Base-by-base conservation (phyloP, 2,329 filamentous ascomycete species). In the Fusarium sp. region DNA sequence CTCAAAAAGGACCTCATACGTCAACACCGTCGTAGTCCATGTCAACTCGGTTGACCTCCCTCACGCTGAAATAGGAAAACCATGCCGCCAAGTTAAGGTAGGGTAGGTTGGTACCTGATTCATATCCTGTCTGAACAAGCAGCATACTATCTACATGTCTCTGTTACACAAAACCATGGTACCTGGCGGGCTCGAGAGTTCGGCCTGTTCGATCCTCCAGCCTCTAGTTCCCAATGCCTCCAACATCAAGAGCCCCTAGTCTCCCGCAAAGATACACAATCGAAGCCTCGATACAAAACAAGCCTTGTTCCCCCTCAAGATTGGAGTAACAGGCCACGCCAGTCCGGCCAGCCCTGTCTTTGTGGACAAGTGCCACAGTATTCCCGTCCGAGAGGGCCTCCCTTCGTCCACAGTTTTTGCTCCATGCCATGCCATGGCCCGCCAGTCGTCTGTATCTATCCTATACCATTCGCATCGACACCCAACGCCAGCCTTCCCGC, bases 191-290 rank as follows among this genome's bases (percentile, higher is more conserved):
- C 57, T 70, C 46, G 42, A 65, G 58, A 66, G 54, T 58, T 68
- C 50, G 8, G 53, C 53, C 59, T 61, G 57, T 40, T 66, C 58
- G 61, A 65, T 62, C 67, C 61, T 71, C 65, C 71, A 70, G 61
- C 68, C 63, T 74, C 72, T 74, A 74, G 64, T 66, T 44, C 60
- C 46, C 58, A 42, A 51, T 65, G 56, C 64, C 58, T 65, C 20
- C 64, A 33, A 49, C 44, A 60, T 57, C 55, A 31, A 68, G 38
- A 57, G n/a, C 61, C 36, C 49, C 67, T 54, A 53, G 33, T 58
- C 59, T 50, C 51, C 61, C 53, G 62, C 33, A 61, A 29, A 50
- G 46, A 58, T 53, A 44, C 49, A 40, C 58, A 60, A 42, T 58
- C 62, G 51, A 51, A 49, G 27, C 61, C 51, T 56, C 58, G 61